Percentiles rank a stretch among this genome's conserved stretches.
Evolutionary conservation across 768 basidiomycete species (phyloP).

Genomic region (Kwoniella heveanensis): DNA sequence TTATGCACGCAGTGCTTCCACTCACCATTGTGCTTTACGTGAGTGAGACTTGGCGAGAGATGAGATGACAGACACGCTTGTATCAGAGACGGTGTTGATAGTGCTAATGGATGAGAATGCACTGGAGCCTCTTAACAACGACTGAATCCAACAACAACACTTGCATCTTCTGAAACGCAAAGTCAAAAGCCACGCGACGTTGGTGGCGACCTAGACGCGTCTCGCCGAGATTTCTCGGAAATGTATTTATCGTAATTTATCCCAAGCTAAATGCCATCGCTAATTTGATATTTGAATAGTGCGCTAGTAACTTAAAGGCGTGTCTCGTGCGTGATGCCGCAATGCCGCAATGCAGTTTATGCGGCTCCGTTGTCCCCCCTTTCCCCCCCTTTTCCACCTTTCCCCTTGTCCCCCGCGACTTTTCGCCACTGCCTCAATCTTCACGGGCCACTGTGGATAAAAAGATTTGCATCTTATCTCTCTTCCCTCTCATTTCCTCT

Average conservation of each 20-base stretch:
- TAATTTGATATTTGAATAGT: no score
- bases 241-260: constrained; percentile 18
- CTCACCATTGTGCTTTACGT: constrained; percentile 23
- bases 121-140: no score
- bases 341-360: not conserved
- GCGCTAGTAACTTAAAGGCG: no score
- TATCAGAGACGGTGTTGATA: constrained; percentile 6
- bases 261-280: not conserved
- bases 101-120: not conserved
- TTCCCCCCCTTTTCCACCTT: constrained; percentile 2
- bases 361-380: constrained; percentile 19
- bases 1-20: not conserved
- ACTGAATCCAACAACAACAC: constrained; percentile 6
- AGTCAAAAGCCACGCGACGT: constrained; percentile 20
- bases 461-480: constrained; percentile 20
- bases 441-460: not conserved
- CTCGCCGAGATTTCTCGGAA: not conserved
- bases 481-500: constrained; percentile 8
- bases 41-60: no score
- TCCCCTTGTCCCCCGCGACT: not conserved
- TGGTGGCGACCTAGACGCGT: constrained; percentile 15
- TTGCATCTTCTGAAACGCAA: constrained; percentile 6
- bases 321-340: not conserved
- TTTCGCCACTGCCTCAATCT: constrained; percentile 12
- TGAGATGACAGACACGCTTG: no score